These are phyloP conservation scores for Pichia sp. DNA, from an alignment of 1,139 yeast species.

Conservation along the genomic window DNA sequence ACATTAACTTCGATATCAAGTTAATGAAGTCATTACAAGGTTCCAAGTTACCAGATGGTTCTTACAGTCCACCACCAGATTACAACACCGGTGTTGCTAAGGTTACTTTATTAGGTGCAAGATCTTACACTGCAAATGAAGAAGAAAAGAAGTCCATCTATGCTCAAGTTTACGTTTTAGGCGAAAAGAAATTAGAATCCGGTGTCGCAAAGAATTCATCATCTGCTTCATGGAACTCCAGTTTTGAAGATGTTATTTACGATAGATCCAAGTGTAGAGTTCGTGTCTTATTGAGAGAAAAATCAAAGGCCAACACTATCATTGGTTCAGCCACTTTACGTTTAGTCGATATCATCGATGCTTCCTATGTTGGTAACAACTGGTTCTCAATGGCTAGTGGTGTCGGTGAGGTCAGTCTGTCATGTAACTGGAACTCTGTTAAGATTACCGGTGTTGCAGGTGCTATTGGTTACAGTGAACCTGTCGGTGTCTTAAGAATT, in stretches of 20 bases:
- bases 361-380: constrained; percentile 71
- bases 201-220: constrained; percentile 58
- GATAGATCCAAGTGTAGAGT: constrained; percentile 71
- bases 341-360: constrained; percentile 70
- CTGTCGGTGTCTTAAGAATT: constrained; percentile 87
- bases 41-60: constrained; percentile 76
- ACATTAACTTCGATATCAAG: constrained; percentile 63
- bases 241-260: constrained; percentile 68
- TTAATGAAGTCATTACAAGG: constrained; percentile 83
- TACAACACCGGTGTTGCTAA: constrained; percentile 89
- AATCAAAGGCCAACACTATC: constrained; percentile 47
- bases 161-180: constrained; percentile 68
- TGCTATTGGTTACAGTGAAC: constrained; percentile 81
- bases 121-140: constrained; percentile 42
- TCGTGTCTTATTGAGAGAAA: constrained; percentile 64
- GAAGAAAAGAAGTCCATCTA: constrained; percentile 51
- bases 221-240: constrained; percentile 65
- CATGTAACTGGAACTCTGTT: constrained; percentile 86
- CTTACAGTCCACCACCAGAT: constrained; percentile 84
- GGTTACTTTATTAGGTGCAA: constrained; percentile 50
- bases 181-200: constrained; percentile 57
- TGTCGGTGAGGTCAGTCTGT: constrained; percentile 67
- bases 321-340: constrained; percentile 63
- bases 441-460: constrained; percentile 60
- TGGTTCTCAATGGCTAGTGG: constrained; percentile 70